A percentile compares a stretch with the other conserved stretches of the same genome.
Evolutionary conservation across 108 stramenopile species (phyloP).

Genomic region (Schizochytrium sp.): DNA sequence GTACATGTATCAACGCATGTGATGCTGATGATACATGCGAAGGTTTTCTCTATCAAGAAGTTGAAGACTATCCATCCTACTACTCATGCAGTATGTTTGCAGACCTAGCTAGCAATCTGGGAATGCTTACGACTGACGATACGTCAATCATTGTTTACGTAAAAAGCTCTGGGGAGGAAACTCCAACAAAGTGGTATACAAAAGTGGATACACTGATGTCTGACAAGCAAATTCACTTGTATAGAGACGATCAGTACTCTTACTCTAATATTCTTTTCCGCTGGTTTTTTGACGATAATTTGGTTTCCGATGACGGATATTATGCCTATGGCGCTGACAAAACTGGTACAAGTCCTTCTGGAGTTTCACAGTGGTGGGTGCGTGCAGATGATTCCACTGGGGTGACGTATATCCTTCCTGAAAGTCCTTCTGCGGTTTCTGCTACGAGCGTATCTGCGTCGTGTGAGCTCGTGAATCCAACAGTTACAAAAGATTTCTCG

Average conservation of each 20-base stretch:
- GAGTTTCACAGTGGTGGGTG: constrained; percentile 44
- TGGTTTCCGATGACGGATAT: constrained; percentile 26
- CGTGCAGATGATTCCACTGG: background rate
- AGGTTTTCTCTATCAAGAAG: background rate
- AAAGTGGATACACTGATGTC: constrained; percentile 18
- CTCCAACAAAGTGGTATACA: constrained; percentile 54
- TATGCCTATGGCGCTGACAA: constrained; percentile 2
- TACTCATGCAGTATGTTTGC: background rate
- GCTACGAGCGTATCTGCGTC: too few relatives aligned
- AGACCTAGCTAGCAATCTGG: background rate
- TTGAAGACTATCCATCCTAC: background rate
- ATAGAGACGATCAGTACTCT: constrained; percentile 19
- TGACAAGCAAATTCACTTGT: constrained; percentile 14
- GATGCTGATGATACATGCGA: background rate
- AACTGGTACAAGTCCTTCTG: background rate
- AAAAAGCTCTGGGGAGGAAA: background rate
- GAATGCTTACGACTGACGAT: background rate
- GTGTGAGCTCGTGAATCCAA: too few relatives aligned
- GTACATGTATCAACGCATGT: background rate
- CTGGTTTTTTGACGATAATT: constrained; percentile 49
- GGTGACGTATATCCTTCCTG: too few relatives aligned
- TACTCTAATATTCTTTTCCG: background rate
- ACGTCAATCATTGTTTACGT: background rate
- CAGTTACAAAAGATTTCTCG: background rate
- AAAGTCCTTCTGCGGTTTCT: too few relatives aligned